Percentiles rank a stretch among this genome's conserved stretches.
Conservation (phyloP, 768 basidiomycete genomes). For the Rhizopogon vinicolor region DNA sequence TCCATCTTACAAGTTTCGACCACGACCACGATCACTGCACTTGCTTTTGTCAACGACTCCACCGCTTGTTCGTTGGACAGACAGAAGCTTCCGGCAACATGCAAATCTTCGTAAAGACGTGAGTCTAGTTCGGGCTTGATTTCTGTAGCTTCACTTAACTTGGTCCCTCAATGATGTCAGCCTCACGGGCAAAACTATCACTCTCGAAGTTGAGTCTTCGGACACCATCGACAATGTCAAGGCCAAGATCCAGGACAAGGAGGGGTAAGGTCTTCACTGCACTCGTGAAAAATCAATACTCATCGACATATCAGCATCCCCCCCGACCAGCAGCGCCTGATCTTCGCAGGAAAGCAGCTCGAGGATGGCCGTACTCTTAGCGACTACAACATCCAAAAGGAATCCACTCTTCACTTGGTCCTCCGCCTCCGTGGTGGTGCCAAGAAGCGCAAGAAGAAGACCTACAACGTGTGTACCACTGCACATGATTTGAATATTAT, state of each 20-base stretch:
- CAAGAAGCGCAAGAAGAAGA: constrained; percentile 99
- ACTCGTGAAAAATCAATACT: background rate
- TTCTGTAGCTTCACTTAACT: background rate
- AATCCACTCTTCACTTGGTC: constrained; percentile 96
- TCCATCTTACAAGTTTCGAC: constrained; percentile 9
- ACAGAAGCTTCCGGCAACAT: constrained; percentile 73
- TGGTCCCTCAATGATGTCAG: constrained; percentile 33
- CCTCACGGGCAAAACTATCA: constrained; percentile 99
- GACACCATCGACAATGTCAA: constrained; percentile 99
- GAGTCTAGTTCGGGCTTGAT: constrained; percentile 23
- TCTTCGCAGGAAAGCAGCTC: constrained; percentile 99
- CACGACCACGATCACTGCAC: constrained; percentile 34
- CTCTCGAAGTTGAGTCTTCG: constrained; percentile 95
- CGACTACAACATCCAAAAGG: constrained; percentile 99
- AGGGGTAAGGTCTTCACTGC: constrained; percentile 53
- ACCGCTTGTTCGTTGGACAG: constrained; percentile 88
- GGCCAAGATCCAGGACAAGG: constrained; percentile 96
- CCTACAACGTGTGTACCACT: constrained; percentile 76
- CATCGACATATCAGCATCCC: constrained; percentile 54
- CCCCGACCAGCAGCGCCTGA: constrained; percentile 94
- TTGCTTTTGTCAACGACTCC: constrained; percentile 92
- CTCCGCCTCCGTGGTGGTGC: constrained; percentile 98
- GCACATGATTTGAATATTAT: background rate
- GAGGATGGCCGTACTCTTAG: constrained; percentile 96
- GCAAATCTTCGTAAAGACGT: constrained; percentile 99